A percentile compares a stretch with the other conserved stretches of the same genome.
Conservation (phyloP, 2,329 filamentous ascomycete genomes). For the Cladosporium halotolerans region DNA sequence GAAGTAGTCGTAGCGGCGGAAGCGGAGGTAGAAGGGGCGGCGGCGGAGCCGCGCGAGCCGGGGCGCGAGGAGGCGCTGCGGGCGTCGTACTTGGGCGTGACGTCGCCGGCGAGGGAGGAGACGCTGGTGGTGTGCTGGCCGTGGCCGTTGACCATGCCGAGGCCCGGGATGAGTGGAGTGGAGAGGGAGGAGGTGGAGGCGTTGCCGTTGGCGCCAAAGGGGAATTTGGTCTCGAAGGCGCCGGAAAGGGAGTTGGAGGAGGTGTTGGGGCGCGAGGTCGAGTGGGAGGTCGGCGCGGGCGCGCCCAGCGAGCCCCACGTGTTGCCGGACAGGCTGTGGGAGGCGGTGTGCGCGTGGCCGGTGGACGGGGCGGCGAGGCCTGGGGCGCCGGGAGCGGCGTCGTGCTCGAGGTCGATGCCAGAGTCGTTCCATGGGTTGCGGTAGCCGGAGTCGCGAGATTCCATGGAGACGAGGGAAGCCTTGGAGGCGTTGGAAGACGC, state of each 20-base stretch:
- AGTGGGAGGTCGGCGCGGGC: slow-evolving; percentile 11
- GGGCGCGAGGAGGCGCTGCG: slow-evolving; percentile 11
- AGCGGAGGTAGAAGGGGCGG: background rate
- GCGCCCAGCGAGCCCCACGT: slow-evolving; percentile 37
- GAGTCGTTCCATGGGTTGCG: slow-evolving; percentile 98
- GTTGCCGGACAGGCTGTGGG: slow-evolving; percentile 33
- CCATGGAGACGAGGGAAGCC: slow-evolving; percentile 90
- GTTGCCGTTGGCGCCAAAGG: slow-evolving; percentile 47
- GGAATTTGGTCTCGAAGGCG: slow-evolving; percentile 60
- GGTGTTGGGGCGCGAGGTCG: slow-evolving; percentile 60
- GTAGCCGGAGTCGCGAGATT: slow-evolving; percentile 90
- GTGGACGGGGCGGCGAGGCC: slow-evolving; percentile 2
- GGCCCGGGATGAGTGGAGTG: slow-evolving; percentile 33
- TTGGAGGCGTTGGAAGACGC: slow-evolving; percentile 86
- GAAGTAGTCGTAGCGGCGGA: slow-evolving; percentile 13
- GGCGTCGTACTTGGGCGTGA: slow-evolving; percentile 30
- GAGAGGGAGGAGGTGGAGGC: slow-evolving; percentile 33
- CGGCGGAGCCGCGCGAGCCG: slow-evolving; percentile 3
- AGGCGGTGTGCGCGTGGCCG: slow-evolving; percentile 9
- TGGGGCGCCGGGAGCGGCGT: slow-evolving; percentile 33
- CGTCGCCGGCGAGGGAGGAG: slow-evolving; percentile 24
- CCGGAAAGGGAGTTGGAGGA: slow-evolving; percentile 56
- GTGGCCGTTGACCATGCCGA: slow-evolving; percentile 27
- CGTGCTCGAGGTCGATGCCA: slow-evolving; percentile 90
- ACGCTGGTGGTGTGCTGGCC: slow-evolving; percentile 12